Percentiles rank a stretch among this genome's conserved stretches.
These are phyloP conservation scores for Amphirosellinia nigrospora DNA, from an alignment of 495 filamentous ascomycete genomes.

Conservation along the genomic window DNA sequence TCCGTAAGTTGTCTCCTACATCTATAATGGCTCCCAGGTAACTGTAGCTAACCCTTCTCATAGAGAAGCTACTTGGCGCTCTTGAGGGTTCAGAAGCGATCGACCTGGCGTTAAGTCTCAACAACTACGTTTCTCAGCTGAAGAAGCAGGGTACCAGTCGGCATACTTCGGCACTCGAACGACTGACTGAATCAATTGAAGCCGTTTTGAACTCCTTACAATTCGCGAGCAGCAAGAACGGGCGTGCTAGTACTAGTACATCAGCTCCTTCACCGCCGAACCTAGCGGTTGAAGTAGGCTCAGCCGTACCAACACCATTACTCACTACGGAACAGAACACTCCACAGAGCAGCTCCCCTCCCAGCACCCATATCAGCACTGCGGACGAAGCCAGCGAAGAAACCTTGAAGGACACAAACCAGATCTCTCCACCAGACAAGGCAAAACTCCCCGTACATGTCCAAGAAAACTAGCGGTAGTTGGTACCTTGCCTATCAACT, in stretches of 20 bases:
- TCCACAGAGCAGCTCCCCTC: slow-evolving; percentile 65
- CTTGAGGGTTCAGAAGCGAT: slow-evolving; percentile 69
- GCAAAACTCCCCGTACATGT: slow-evolving; percentile 24
- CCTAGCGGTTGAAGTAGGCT: slow-evolving; percentile 56
- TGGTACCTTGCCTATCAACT: background rate
- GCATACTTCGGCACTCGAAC: slow-evolving; percentile 75
- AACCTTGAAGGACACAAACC: slow-evolving; percentile 22
- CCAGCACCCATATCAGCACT: slow-evolving; percentile 63
- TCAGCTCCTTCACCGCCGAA: slow-evolving; percentile 38
- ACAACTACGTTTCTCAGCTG: slow-evolving; percentile 71
- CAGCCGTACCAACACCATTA: slow-evolving; percentile 61
- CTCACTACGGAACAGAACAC: slow-evolving; percentile 69
- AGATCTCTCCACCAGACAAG: background rate
- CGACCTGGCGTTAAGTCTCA: slow-evolving; percentile 72
- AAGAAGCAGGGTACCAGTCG: slow-evolving; percentile 80
- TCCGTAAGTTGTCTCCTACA: slow-evolving; percentile 71
- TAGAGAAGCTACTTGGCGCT: slow-evolving; percentile 80
- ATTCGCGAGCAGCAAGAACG: slow-evolving; percentile 28
- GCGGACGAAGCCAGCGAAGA: slow-evolving; percentile 48
- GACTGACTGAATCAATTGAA: slow-evolving; percentile 55
- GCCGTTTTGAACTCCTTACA: slow-evolving; percentile 35
- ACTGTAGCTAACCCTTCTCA: slow-evolving; percentile 32
- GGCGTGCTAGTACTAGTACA: slow-evolving; percentile 20
- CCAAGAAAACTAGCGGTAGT: slow-evolving; percentile 17
- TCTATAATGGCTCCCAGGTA: background rate